A percentile compares a stretch with the other conserved stretches of the same genome.
Evolutionary conservation across 441 rosid species (phyloP).

Genomic region (Populus hybrid): DNA sequence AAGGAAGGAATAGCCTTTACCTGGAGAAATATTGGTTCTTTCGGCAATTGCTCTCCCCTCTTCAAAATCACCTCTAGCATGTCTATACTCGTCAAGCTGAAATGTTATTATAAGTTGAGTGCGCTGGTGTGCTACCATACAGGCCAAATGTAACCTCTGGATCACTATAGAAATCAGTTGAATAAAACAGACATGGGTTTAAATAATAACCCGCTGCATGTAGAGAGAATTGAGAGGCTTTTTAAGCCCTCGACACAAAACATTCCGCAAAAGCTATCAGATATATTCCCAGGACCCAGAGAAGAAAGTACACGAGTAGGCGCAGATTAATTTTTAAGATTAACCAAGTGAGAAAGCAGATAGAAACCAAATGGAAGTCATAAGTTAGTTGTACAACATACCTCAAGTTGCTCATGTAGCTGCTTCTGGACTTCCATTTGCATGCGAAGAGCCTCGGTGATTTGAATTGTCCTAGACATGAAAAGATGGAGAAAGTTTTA

Average conservation of each 20-base stretch:
- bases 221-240: slow-evolving; percentile 11
- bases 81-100: slow-evolving; percentile 45
- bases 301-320: neutral
- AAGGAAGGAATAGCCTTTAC: slow-evolving; percentile 24
- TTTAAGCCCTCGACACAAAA: neutral
- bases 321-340: neutral
- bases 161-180: slow-evolving; percentile 43
- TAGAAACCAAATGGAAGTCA: neutral
- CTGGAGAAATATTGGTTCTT: slow-evolving; percentile 33
- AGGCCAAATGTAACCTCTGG: slow-evolving; percentile 48
- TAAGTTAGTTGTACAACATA: slow-evolving; percentile 12
- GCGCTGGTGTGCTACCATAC: slow-evolving; percentile 22
- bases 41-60: slow-evolving; percentile 40
- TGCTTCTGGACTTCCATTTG: slow-evolving; percentile 94
- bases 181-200: slow-evolving; percentile 48
- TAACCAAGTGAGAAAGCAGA: neutral
- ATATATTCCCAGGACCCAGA: too few relatives aligned
- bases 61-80: slow-evolving; percentile 38
- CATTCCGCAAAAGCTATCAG: too few relatives aligned
- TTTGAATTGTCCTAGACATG: slow-evolving; percentile 42
- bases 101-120: slow-evolving; percentile 26
- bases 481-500: neutral
- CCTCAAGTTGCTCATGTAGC: slow-evolving; percentile 94
- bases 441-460: slow-evolving; percentile 77
- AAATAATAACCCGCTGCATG: slow-evolving; percentile 63